Percentiles rank a stretch among this genome's conserved stretches.
Evolutionary conservation across 2,329 filamentous ascomycete genomes (phyloP).

Genomic region (Epichloe gansuensis): DNA sequence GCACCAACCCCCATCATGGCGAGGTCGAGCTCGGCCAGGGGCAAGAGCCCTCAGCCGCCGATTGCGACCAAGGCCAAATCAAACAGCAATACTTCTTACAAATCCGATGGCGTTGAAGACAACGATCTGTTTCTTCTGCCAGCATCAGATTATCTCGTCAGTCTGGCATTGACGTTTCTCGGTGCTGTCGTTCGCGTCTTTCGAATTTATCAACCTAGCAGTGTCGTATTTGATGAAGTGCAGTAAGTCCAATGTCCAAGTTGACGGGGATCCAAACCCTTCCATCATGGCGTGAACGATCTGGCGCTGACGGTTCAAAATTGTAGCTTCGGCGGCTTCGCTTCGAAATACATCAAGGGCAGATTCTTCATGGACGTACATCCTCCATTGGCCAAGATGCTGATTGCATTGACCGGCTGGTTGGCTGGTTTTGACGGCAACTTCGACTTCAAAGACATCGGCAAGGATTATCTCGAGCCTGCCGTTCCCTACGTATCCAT

Average conservation of each 20-base stretch:
- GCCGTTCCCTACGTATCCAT: constrained; percentile 95
- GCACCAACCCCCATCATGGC: constrained; percentile 17
- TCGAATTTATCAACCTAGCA: constrained; percentile 89
- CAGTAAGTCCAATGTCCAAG: constrained; percentile 57
- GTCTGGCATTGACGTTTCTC: constrained; percentile 59
- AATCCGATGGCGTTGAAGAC: constrained; percentile 69
- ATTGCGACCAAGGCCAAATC: constrained; percentile 24
- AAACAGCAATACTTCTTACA: constrained; percentile 43
- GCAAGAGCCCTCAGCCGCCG: constrained; percentile 24
- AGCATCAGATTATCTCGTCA: constrained; percentile 66
- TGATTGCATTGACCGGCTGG: constrained; percentile 91
- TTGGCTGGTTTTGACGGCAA: constrained; percentile 87
- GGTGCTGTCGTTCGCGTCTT: constrained; percentile 76
- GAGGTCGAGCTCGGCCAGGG: constrained; percentile 20
- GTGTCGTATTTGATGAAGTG: constrained; percentile 97
- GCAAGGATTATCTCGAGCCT: constrained; percentile 94
- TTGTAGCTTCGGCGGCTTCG: constrained; percentile 93
- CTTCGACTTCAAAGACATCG: constrained; percentile 99
- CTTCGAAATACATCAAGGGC: constrained; percentile 98
- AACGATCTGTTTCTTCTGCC: constrained; percentile 87
- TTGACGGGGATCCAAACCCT: background rate
- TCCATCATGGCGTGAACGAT: background rate
- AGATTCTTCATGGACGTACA: constrained; percentile 99
- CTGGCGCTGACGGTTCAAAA: background rate
- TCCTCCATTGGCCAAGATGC: constrained; percentile 87